phyloP scores from a whole-genome alignment of 192 early-diverging fungal genomes.

The Mortierella claussenii region DNA sequence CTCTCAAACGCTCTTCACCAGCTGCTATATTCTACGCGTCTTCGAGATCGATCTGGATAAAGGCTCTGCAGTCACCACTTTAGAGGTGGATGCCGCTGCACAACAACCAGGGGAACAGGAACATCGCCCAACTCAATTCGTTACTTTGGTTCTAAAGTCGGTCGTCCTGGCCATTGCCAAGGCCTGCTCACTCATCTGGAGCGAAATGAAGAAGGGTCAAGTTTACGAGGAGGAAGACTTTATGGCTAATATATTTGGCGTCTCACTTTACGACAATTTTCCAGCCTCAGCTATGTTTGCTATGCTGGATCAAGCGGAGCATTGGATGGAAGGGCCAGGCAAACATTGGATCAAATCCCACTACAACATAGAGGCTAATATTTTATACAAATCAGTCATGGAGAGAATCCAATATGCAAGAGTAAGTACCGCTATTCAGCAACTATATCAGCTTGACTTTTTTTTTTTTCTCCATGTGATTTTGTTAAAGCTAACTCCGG shows the following conservation, averaged over 20 bases:
- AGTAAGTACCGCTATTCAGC: slow-evolving; percentile 12
- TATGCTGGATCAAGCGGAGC: slow-evolving; percentile 50
- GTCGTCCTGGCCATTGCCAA: slow-evolving; percentile 62
- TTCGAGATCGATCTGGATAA: slow-evolving; percentile 44
- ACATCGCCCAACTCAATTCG: slow-evolving; percentile 44
- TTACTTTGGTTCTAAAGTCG: slow-evolving; percentile 54
- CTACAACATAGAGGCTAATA: slow-evolving; percentile 4
- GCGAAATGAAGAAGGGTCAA: slow-evolving; percentile 66
- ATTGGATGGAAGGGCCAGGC: slow-evolving; percentile 45
- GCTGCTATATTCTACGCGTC: slow-evolving; percentile 62
- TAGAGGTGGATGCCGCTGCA: too few species aligned
- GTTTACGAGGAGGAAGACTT: slow-evolving; percentile 74
- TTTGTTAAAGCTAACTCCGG: slow-evolving; percentile 26
- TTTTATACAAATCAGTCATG: slow-evolving; percentile 11
- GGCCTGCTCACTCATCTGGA: slow-evolving; percentile 62
- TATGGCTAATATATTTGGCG: slow-evolving; percentile 64
- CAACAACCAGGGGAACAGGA: neutral
- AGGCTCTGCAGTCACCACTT: neutral
- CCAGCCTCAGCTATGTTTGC: slow-evolving; percentile 43
- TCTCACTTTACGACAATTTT: slow-evolving; percentile 58
- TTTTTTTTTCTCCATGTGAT: neutral
- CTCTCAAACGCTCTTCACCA: slow-evolving; percentile 68
- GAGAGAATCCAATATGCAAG: slow-evolving; percentile 27
- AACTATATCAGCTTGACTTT: neutral
- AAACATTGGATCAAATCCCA: slow-evolving; percentile 44